Percentiles rank a stretch among this genome's conserved stretches.
Evolutionary conservation across 2,329 filamentous ascomycete genomes (phyloP).

Genomic region (Fusarium paranaense): DNA sequence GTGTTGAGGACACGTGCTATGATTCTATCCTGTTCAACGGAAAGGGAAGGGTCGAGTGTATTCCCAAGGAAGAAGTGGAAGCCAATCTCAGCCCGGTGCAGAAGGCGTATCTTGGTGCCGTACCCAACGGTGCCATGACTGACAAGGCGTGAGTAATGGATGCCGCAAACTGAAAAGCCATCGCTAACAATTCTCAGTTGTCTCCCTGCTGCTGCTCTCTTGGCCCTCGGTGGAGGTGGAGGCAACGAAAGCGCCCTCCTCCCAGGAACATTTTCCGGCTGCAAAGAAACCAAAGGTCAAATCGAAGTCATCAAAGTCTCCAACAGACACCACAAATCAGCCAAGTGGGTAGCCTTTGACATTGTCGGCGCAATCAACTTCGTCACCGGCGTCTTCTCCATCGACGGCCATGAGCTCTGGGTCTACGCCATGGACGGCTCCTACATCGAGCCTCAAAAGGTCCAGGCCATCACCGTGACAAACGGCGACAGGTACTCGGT

Average conservation of each 20-base stretch:
- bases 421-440: conserved; percentile 66
- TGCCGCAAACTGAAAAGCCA: fast-evolving
- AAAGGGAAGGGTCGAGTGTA: conserved; percentile 66
- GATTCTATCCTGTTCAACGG: conserved; percentile 73
- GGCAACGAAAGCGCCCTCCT: conserved; percentile 55
- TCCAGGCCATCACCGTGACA: conserved; percentile 59
- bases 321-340: conserved; percentile 22
- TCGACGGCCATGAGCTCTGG: conserved; percentile 65
- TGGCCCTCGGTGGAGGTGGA: conserved; percentile 48
- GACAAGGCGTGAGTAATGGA: conserved; percentile 52
- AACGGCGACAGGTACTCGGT: conserved; percentile 67
- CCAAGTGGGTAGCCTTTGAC: conserved; percentile 64
- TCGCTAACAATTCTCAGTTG: conserved; percentile 29
- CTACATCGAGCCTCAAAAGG: conserved; percentile 64
- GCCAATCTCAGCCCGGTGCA: conserved; percentile 50
- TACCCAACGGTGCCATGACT: conserved; percentile 50
- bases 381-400: conserved; percentile 57
- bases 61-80: conserved; percentile 57
- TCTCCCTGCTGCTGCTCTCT: conserved; percentile 51
- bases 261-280: conserved; percentile 57
- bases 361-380: conserved; percentile 65
- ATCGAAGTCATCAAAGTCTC: conserved; percentile 59
- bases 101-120: conserved; percentile 42
- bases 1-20: conserved; percentile 66
- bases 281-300: conserved; percentile 58